Conservation (phyloP, 805 yeast species). For the Ogataea sp. region DNA sequence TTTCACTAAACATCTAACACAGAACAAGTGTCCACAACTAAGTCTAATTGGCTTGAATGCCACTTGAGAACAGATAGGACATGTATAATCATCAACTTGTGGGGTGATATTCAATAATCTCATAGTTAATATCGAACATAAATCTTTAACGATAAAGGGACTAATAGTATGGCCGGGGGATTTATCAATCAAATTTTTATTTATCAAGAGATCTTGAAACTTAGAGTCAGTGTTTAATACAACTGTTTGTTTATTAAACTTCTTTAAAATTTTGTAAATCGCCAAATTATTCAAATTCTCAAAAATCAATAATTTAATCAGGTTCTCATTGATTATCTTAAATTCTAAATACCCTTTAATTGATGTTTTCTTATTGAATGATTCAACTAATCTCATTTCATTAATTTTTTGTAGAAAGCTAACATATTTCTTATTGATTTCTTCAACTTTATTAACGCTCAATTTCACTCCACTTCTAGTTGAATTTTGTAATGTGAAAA, state of each 20-base stretch:
- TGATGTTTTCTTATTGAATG: constrained; percentile 40
- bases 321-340: constrained; percentile 41
- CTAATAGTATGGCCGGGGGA: constrained; percentile 23
- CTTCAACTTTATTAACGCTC: constrained; percentile 36
- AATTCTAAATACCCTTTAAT: constrained; percentile 40
- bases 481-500: constrained; percentile 35
- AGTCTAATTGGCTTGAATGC: constrained; percentile 68
- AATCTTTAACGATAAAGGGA: constrained; percentile 37
- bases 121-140: constrained; percentile 48
- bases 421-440: constrained; percentile 36
- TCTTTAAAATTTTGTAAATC: constrained; percentile 59
- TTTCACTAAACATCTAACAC: constrained; percentile 65
- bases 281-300: constrained; percentile 59
- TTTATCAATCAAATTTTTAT: constrained; percentile 12
- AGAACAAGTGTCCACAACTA: constrained; percentile 59
- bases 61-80: constrained; percentile 64
- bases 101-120: constrained; percentile 53
- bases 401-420: constrained; percentile 33
- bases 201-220: constrained; percentile 30
- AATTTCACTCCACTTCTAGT: constrained; percentile 30
- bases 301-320: constrained; percentile 50
- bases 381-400: constrained; percentile 26
- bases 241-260: constrained; percentile 67
- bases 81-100: constrained; percentile 66
- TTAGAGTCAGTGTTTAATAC: constrained; percentile 33